Evolutionary conservation across 345 rosid species (phyloP).

Genomic region (Psidium friedrichsthalianum): DNA sequence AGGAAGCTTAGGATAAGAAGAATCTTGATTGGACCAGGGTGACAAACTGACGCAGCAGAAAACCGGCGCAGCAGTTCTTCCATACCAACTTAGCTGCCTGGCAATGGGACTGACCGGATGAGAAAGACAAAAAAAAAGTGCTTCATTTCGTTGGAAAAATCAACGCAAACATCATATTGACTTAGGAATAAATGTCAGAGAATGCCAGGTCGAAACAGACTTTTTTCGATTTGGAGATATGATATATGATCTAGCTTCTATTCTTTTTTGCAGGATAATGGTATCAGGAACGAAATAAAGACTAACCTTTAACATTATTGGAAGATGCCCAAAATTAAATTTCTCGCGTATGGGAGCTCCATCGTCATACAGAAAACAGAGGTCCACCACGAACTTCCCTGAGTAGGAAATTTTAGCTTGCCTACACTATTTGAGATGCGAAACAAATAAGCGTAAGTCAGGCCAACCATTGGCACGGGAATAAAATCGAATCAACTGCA

Average conservation of each 20-base stretch:
- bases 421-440: constrained; percentile 44
- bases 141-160: too few relatives aligned
- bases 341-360: constrained; percentile 41
- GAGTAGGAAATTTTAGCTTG: constrained; percentile 79
- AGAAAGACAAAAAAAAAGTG: too few relatives aligned
- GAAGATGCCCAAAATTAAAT: constrained; percentile 61
- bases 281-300: background rate
- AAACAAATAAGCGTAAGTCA: background rate
- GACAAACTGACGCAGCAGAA: background rate
- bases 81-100: too few relatives aligned
- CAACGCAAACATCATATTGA: too few relatives aligned
- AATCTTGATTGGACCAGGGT: background rate
- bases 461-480: background rate
- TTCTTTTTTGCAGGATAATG: background rate
- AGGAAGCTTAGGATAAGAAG: background rate
- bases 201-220: too few relatives aligned
- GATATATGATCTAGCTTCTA: too few relatives aligned
- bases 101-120: too few relatives aligned
- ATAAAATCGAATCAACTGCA: background rate
- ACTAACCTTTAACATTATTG: constrained; percentile 82
- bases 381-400: constrained; percentile 51
- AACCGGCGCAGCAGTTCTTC: background rate
- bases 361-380: constrained; percentile 41
- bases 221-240: too few relatives aligned
- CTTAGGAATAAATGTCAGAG: too few relatives aligned